Conservation (phyloP, 2,329 filamentous ascomycete genomes). For the Diaporthe aspalathi region DNA sequence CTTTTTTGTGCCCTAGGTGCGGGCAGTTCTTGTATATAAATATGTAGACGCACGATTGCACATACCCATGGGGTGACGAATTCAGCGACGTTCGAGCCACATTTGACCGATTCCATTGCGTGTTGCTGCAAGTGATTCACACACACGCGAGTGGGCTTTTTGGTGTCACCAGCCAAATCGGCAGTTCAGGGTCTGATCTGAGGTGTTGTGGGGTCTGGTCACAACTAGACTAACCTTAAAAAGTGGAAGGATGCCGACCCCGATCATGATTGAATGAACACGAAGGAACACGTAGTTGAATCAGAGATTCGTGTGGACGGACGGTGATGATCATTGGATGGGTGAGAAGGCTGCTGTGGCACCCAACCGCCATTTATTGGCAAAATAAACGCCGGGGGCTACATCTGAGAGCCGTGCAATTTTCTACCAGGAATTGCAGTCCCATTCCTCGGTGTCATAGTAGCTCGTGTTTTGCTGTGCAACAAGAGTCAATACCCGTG, state of each 20-base stretch:
- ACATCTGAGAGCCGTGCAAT: constrained; percentile 5
- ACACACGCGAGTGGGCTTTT: too few relatives aligned
- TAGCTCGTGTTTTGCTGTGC: not conserved
- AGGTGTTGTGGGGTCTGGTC: too few relatives aligned
- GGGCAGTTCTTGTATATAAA: constrained; percentile 15
- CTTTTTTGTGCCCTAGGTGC: not conserved
- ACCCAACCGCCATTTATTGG: not conserved
- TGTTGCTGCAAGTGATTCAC: not conserved
- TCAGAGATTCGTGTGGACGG: too few relatives aligned
- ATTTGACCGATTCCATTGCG: not conserved
- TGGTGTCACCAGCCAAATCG: too few relatives aligned
- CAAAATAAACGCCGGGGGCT: not conserved
- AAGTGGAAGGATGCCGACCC: not conserved
- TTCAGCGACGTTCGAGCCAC: not conserved
- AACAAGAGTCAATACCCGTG: not conserved
- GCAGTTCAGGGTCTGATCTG: not conserved
- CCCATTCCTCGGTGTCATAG: not conserved
- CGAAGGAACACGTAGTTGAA: too few relatives aligned
- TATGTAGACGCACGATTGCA: constrained; percentile 21
- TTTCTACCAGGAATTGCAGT: not conserved
- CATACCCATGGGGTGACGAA: not conserved
- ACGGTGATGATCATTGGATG: not conserved
- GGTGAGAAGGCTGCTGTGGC: not conserved
- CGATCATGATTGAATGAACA: not conserved
- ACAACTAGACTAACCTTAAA: constrained; percentile 5